Base-by-base conservation (phyloP, 495 filamentous ascomycete genomes). In the Lophiotrema nucula region DNA sequence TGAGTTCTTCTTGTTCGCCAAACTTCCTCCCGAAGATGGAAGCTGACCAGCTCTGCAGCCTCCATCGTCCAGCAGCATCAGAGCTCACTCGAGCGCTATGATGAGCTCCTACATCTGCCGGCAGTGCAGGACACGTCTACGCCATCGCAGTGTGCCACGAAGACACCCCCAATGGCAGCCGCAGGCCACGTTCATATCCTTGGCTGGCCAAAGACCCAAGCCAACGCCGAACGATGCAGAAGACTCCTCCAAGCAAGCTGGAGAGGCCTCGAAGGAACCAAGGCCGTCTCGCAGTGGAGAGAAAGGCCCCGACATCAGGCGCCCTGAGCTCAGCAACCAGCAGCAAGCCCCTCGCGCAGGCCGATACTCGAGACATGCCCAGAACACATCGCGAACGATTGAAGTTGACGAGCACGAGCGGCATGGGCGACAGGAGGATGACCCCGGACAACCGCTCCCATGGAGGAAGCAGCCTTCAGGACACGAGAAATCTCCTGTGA, bases 101-200 rank as follows among this genome's bases (percentile, higher is more conserved):
- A 38, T 53, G 31, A 50, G 53, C 58, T 50, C 63, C 5, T 64
- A 66, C 47, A 35, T 69, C 12, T 69, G 66, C 25, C 41, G 45
- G 2, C 56, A 43, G 35, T 69, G 66, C 51, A 64, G 62, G 26
- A 46, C 16, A 6, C 47, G 53, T n/a, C 55, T 69, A n/a, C 4
- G 25, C 12, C 58, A 28, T 31, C 59, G 56, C 52, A 16, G 16
- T 5, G 19, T 33, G 2, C 41, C 16, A 13, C 43, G 51, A 3
- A 27, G n/a, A n/a, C 15, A 38, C 4, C 56, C 48, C 22, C 60
- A 62, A 59, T 65, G 59, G 60, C 64, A 59, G 19, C 47, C 56
- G 45, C 43, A 19, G 44, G 51, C 56, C 26, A 55, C 52, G 10
- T 67, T 59, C 39, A 54, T 64, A 24, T 66, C 64, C 31, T 27